Conservation (phyloP, 164 flowering plant species). For the Annona cherimola region DNA sequence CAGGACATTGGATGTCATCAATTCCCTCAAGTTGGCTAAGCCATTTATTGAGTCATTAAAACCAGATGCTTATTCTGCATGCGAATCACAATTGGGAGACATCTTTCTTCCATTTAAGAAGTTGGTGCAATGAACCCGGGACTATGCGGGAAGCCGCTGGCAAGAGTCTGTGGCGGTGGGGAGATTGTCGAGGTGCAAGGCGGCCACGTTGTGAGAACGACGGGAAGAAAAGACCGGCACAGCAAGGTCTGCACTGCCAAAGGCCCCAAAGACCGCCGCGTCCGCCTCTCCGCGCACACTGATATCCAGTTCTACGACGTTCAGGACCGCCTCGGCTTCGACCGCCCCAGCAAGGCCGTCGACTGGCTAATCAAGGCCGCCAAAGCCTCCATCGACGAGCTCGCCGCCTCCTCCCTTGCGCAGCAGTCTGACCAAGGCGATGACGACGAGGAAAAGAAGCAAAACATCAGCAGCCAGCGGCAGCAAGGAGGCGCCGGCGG, state of each 20-base stretch:
- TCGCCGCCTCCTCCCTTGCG: constrained; percentile 36
- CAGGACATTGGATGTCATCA: constrained; percentile 45
- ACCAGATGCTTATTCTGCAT: constrained; percentile 51
- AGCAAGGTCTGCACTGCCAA: constrained; percentile 51
- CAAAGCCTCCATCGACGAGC: constrained; percentile 39
- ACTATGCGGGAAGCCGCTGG: too few relatives aligned
- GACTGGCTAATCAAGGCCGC: constrained; percentile 54
- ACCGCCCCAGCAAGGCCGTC: constrained; percentile 48
- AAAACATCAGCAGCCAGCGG: neutral
- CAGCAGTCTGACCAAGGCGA: constrained; percentile 10
- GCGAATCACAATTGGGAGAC: constrained; percentile 63
- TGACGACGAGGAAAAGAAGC: constrained; percentile 1
- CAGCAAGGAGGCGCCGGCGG: neutral
- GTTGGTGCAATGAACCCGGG: too few relatives aligned
- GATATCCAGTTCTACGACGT: constrained; percentile 52
- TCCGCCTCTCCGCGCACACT: constrained; percentile 44
- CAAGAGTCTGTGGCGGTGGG: too few relatives aligned
- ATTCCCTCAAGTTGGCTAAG: constrained; percentile 32
- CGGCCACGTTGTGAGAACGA: constrained; percentile 46
- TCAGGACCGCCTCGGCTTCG: constrained; percentile 47
- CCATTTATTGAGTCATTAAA: constrained; percentile 48
- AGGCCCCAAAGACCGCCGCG: constrained; percentile 44
- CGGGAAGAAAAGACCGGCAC: constrained; percentile 45
- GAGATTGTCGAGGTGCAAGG: constrained; percentile 57
- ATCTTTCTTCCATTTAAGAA: constrained; percentile 43